Percentiles rank a stretch among this genome's conserved stretches.
phyloP scores from a whole-genome alignment of 2,329 filamentous ascomycete genomes.

The Penicillium sp. region DNA sequence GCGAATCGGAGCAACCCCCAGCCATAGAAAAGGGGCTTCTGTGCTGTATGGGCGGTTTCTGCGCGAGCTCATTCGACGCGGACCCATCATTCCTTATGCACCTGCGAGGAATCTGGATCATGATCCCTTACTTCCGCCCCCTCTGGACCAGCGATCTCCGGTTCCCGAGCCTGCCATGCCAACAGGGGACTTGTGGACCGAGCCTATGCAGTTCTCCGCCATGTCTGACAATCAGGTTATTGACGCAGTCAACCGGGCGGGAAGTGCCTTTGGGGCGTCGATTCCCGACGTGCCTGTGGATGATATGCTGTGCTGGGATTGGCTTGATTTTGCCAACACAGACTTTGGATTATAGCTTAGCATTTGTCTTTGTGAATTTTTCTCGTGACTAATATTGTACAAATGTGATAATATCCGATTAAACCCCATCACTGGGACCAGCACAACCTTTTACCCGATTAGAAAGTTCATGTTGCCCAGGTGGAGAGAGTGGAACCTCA shows the following conservation, averaged over 20 bases:
- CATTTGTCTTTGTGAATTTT: not conserved
- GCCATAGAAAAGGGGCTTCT: slow-evolving; percentile 67
- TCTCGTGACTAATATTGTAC: not conserved
- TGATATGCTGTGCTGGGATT: slow-evolving; percentile 60
- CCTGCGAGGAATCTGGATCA: slow-evolving; percentile 8
- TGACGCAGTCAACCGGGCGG: slow-evolving; percentile 64
- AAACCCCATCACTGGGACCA: not conserved
- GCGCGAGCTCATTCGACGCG: slow-evolving; percentile 48
- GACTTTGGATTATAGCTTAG: slow-evolving; percentile 28
- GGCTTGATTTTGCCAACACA: slow-evolving; percentile 48
- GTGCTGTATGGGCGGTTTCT: slow-evolving; percentile 59
- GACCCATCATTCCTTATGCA: slow-evolving; percentile 22
- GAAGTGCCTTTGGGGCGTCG: slow-evolving; percentile 58
- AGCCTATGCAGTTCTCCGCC: slow-evolving; percentile 62
- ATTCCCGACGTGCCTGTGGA: slow-evolving; percentile 60
- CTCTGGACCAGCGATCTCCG: slow-evolving; percentile 17
- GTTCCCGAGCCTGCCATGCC: slow-evolving; percentile 28
- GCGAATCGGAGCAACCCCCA: slow-evolving; percentile 65
- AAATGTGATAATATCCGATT: not conserved
- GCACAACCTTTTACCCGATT: no score
- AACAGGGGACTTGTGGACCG: slow-evolving; percentile 44
- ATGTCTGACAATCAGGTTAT: slow-evolving; percentile 71
- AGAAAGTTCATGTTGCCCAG: not conserved
- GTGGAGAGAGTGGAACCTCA: not conserved
- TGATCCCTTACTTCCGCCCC: slow-evolving; percentile 13